These are phyloP conservation scores for Trichoderma koningii DNA, from an alignment of 2,329 filamentous ascomycete genomes.

Conservation along the genomic window DNA sequence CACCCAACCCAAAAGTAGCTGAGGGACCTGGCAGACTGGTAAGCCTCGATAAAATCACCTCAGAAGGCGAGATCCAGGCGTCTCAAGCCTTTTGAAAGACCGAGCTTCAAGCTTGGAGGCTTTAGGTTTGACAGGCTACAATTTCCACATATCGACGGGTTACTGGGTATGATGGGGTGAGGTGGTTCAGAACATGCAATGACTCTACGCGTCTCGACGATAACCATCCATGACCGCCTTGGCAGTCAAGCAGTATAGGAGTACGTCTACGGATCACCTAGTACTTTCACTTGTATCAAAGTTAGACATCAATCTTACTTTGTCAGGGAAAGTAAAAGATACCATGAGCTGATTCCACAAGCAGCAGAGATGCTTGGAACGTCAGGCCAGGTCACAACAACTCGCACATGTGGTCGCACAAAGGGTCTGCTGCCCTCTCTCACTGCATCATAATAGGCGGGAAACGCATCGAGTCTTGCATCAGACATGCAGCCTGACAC, in stretches of 20 bases:
- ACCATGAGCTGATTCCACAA: neutral
- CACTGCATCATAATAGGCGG: neutral
- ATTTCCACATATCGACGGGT: neutral
- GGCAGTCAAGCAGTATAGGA: neutral
- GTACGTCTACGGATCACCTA: too few relatives aligned
- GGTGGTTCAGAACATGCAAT: neutral
- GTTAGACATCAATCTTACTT: neutral
- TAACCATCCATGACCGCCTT: neutral
- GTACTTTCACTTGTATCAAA: neutral
- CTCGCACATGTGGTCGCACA: neutral
- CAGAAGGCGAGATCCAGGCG: conserved; percentile 1
- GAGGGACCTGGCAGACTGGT: neutral
- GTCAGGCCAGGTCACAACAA: neutral
- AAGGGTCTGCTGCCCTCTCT: neutral
- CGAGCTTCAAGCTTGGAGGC: neutral
- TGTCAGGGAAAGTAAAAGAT: neutral
- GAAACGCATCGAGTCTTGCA: neutral
- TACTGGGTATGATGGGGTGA: neutral
- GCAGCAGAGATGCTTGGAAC: neutral
- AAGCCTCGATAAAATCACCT: neutral
- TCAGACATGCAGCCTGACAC: conserved; percentile 1
- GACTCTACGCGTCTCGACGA: neutral
- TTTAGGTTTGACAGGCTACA: neutral
- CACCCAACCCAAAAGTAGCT: neutral
- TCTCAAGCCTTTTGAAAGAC: neutral